Conservation (phyloP, 2,329 filamentous ascomycete species). For the Septoria petroselini region DNA sequence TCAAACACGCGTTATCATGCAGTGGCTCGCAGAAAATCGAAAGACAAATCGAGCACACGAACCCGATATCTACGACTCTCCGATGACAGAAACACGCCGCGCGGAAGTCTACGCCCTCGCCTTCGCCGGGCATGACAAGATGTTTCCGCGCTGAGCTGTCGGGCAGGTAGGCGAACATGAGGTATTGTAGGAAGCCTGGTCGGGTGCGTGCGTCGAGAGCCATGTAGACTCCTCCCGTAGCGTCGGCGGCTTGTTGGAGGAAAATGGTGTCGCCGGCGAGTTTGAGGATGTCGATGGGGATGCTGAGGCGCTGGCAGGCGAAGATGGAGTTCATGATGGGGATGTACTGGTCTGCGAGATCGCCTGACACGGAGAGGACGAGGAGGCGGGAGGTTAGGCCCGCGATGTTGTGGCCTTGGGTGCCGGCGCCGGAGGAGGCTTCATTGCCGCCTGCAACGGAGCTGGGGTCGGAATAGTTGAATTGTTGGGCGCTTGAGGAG, state of each 20-base stretch:
- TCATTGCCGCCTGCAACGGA: conserved; percentile 52
- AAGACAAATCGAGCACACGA: conserved; percentile 92
- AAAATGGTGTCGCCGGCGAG: conserved; percentile 84
- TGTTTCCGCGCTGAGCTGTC: conserved; percentile 62
- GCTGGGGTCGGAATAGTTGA: conserved; percentile 56
- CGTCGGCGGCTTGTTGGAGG: conserved; percentile 82
- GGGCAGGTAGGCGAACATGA: conserved; percentile 91
- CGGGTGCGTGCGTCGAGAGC: conserved; percentile 42
- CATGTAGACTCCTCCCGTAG: conserved; percentile 68
- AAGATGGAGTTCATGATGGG: conserved; percentile 98
- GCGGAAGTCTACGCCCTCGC: conserved; percentile 87
- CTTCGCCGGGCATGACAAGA: conserved; percentile 69
- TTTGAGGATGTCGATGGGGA: conserved; percentile 89
- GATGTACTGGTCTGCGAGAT: conserved; percentile 87
- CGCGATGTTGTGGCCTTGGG: conserved; percentile 37
- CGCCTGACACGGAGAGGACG: conserved; percentile 83
- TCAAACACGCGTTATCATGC: conserved; percentile 68
- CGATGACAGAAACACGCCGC: conserved; percentile 98
- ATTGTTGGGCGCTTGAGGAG: conserved; percentile 53
- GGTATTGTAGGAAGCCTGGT: conserved; percentile 75
- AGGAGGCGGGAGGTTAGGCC: conserved; percentile 78
- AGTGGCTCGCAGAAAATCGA: conserved; percentile 80
- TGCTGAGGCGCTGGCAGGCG: conserved; percentile 80
- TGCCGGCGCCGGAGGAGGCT: conserved; percentile 45
- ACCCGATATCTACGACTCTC: conserved; percentile 84